These are phyloP conservation scores for Pyrenophora tritici-repentis DNA, from an alignment of 2,329 filamentous ascomycete genomes.

Conservation along the genomic window DNA sequence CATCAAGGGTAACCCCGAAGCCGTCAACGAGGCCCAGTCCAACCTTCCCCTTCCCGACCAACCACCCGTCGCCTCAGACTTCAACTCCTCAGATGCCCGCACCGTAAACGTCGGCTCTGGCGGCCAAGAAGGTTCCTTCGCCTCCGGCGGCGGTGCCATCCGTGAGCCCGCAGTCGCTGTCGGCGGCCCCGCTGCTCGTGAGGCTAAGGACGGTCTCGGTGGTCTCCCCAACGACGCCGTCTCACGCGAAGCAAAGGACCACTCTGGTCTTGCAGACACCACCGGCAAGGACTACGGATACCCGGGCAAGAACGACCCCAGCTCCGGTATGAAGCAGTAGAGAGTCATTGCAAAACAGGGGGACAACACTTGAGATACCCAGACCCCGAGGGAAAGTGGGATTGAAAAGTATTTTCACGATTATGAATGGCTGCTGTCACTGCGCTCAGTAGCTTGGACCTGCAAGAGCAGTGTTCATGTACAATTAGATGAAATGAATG, in stretches of 20 bases:
- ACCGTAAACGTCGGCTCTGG: conserved; percentile 74
- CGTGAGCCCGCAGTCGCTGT: conserved; percentile 58
- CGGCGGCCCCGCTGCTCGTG: conserved; percentile 62
- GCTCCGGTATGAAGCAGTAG: conserved; percentile 31
- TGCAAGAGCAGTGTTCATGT: conserved; percentile 17
- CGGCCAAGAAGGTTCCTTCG: conserved; percentile 53
- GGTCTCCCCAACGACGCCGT: conserved; percentile 65
- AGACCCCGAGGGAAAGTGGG: conserved; percentile 2
- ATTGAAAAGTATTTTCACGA: conserved; percentile 8
- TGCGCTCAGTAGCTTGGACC: conserved; percentile 15
- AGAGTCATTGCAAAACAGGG: background rate
- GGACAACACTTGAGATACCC: conserved; percentile 5
- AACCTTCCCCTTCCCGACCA: conserved; percentile 81
- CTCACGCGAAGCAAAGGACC: conserved; percentile 53
- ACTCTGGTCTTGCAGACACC: conserved; percentile 50
- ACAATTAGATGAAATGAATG: conserved; percentile 11
- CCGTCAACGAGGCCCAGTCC: conserved; percentile 69
- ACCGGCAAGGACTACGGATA: conserved; percentile 51
- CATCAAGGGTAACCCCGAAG: conserved; percentile 47
- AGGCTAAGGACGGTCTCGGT: conserved; percentile 63
- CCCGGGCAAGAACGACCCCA: conserved; percentile 49
- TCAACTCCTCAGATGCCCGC: conserved; percentile 71
- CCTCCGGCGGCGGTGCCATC: conserved; percentile 51
- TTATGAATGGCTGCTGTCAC: conserved; percentile 8
- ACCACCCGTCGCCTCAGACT: conserved; percentile 76